Evolutionary conservation across 2,329 filamentous ascomycete genomes (phyloP), one percentile per base, ranked within the genome.

Genomic region (Claviceps maximensis): DNA sequence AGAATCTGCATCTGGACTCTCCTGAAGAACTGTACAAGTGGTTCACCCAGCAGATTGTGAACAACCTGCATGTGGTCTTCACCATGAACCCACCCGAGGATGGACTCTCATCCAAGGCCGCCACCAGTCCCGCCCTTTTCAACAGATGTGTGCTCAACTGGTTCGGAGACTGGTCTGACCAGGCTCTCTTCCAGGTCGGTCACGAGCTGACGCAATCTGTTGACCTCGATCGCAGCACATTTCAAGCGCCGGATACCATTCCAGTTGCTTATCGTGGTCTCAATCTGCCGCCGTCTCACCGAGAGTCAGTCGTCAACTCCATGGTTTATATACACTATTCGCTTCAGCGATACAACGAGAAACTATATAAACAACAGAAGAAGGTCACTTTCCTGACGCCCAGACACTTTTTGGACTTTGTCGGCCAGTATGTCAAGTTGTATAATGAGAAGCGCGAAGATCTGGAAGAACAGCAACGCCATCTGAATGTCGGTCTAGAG

Each of bases 11-110:
- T 55, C 80, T 98, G 1, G 93, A 99, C 71, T 97, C 93, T 1
- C 90, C 95, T 60, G 94, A 99, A 72, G 93, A 99, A 69, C 76
- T 98, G n/a, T 98, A 98, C 78, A 97, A 97, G 73, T 99, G 93
- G 93, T 99, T 99, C 73, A 98, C 94, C 0, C 88, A 95, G 62
- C 93, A 99, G 68, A 97, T 99, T 62, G 87, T 98, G 67, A 95
- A 95, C 75, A 99, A 99, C 65, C 74, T 99, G 42, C 93, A 99
- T 63, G 93, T 99, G 48, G 93, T 99, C 23, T 98, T 99, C 69
- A 99, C 93, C 3, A 99, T 99, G 93, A 99, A 99, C 69, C 93
- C 93, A 15, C 94, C 93, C 0, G 89, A 96, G 65, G 93, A 93
- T 61, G 91, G 93, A 0, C 74, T 99, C 9, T 93, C 88, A 1